Percentiles rank a stretch among this genome's conserved stretches.
These are phyloP conservation scores for Rhododendron kiyosumense DNA, from an alignment of 148 eudicot species.

Conservation along the genomic window DNA sequence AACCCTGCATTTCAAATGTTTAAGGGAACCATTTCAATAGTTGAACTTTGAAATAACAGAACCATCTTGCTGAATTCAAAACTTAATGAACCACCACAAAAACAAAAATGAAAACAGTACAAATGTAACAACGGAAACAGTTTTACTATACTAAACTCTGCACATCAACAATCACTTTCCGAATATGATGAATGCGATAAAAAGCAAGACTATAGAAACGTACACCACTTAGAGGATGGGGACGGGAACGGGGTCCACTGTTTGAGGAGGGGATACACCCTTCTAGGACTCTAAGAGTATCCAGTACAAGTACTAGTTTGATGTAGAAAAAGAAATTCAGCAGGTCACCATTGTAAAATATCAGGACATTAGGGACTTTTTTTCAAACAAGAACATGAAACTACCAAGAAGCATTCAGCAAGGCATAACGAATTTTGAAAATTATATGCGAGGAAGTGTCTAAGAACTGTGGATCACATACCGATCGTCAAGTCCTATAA, in stretches of 20 bases:
- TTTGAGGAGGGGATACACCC: not conserved
- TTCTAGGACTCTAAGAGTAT: not conserved
- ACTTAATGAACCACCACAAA: not conserved
- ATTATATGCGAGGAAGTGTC: not conserved
- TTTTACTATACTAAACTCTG: not conserved
- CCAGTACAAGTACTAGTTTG: not conserved
- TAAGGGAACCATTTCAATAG: not conserved
- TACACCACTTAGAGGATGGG: not conserved
- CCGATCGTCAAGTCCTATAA: not conserved
- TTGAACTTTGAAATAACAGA: not conserved
- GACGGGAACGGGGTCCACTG: not conserved
- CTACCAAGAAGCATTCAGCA: not conserved
- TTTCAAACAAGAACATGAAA: not conserved
- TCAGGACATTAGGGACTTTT: not conserved
- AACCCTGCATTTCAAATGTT: conserved; percentile 52
- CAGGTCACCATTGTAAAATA: not conserved
- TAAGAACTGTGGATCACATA: not conserved
- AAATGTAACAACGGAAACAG: not conserved
- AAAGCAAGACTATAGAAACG: not conserved
- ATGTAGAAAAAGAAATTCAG: not conserved
- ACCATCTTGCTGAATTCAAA: not conserved
- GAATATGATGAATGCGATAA: not conserved
- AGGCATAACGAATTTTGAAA: not conserved
- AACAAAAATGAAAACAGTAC: not conserved
- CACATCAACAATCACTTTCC: not conserved